Evolutionary conservation across 176 grass and related monocot species (phyloP).

Genomic region (Microstegium vimineum): DNA sequence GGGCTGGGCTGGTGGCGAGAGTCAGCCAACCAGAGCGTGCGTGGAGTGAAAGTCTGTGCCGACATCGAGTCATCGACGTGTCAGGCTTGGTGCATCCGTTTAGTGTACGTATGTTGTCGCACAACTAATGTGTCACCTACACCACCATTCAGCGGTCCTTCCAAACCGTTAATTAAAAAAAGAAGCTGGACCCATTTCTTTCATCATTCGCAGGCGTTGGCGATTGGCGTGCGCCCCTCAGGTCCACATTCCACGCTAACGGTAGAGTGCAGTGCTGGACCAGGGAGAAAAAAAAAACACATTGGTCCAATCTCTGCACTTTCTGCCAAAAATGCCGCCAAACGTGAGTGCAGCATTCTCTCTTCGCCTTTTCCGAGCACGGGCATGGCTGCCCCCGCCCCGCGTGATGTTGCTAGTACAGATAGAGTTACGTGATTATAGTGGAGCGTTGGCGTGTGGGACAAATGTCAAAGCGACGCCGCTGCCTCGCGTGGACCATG

Average conservation of each 20-base stretch:
- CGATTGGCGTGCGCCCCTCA: not conserved
- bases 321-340: not conserved
- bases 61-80: too few species aligned
- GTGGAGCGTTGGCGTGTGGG: not conserved
- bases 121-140: too few species aligned
- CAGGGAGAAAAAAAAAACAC: not conserved
- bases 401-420: too few species aligned
- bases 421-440: not conserved
- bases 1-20: too few species aligned
- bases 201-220: not conserved
- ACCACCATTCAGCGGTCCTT: not conserved
- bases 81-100: not conserved
- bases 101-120: too few species aligned
- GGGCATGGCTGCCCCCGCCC: not conserved
- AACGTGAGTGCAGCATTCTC: slow-evolving; percentile 4
- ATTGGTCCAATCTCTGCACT: not conserved
- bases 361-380: not conserved
- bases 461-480: slow-evolving; percentile 23
- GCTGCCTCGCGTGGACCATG: not conserved
- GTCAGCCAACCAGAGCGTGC: too few species aligned
- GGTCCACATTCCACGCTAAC: not conserved
- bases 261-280: not conserved
- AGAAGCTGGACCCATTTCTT: not conserved
- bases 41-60: too few species aligned
- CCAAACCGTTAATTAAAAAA: too few species aligned